These are phyloP conservation scores for Candida tetrigidarum DNA, from an alignment of 1,139 yeast genomes.

Conservation along the genomic window DNA sequence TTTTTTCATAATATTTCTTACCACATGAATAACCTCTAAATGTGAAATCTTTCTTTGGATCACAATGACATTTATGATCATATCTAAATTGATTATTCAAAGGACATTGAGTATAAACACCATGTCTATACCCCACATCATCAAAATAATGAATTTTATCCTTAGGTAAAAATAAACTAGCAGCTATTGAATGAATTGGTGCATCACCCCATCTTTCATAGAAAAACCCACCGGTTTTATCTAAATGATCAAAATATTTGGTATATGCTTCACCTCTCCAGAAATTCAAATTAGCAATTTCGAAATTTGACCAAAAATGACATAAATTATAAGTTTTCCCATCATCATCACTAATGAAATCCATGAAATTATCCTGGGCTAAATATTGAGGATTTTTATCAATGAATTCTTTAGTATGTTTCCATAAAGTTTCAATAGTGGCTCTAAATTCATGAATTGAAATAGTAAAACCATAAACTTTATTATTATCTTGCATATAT, in stretches of 20 bases:
- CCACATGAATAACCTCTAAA: slow-evolving; percentile 61
- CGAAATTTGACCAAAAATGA: slow-evolving; percentile 95
- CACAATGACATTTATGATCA: slow-evolving; percentile 53
- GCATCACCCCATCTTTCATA: slow-evolving; percentile 97
- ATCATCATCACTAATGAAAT: slow-evolving; percentile 54
- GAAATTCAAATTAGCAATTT: slow-evolving; percentile 79
- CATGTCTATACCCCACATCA: slow-evolving; percentile 86
- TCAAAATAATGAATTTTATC: slow-evolving; percentile 84
- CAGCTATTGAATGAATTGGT: slow-evolving; percentile 85
- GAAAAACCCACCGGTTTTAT: slow-evolving; percentile 78
- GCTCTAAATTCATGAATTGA: slow-evolving; percentile 73
- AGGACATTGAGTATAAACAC: slow-evolving; percentile 85
- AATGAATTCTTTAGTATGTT: slow-evolving; percentile 69
- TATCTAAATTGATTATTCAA: slow-evolving; percentile 55
- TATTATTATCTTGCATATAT: slow-evolving; percentile 71
- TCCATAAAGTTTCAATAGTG: slow-evolving; percentile 80
- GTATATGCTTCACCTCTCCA: slow-evolving; percentile 68
- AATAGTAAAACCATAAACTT: slow-evolving; percentile 84
- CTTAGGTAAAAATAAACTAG: slow-evolving; percentile 69
- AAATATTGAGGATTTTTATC: slow-evolving; percentile 38
- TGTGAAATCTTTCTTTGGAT: slow-evolving; percentile 54
- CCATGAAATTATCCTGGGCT: slow-evolving; percentile 60
- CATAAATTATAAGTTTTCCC: slow-evolving; percentile 76
- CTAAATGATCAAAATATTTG: slow-evolving; percentile 68
- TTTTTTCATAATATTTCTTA: slow-evolving; percentile 50